Percentiles rank a stretch among this genome's conserved stretches.
Conservation (phyloP, 768 basidiomycete species). For the Atractiella rhizophila region DNA sequence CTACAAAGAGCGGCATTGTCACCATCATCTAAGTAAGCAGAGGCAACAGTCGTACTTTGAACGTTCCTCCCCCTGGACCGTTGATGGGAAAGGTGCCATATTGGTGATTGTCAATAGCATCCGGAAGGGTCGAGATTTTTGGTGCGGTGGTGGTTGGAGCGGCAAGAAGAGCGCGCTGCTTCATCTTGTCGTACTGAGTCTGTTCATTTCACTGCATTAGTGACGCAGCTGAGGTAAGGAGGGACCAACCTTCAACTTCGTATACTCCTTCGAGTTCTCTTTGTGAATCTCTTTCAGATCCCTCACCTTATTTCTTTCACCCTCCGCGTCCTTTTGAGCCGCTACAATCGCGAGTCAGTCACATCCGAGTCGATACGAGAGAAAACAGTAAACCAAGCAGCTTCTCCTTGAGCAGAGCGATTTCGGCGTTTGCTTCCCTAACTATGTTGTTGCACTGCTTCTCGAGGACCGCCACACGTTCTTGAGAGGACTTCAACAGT, state of each 20-base stretch:
- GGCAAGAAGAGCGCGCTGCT: constrained; percentile 8
- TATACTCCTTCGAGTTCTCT: constrained; percentile 16
- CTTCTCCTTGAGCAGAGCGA: neutral
- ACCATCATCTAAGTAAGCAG: too few relatives aligned
- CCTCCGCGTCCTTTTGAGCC: constrained; percentile 11
- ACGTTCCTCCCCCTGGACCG: too few relatives aligned
- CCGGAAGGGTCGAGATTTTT: too few relatives aligned
- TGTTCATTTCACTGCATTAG: too few relatives aligned
- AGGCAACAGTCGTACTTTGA: too few relatives aligned
- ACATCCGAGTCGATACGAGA: neutral
- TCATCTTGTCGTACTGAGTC: constrained; percentile 12
- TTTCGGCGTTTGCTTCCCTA: constrained; percentile 9
- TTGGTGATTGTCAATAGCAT: too few relatives aligned
- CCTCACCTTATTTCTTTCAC: constrained; percentile 10
- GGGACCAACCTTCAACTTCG: constrained; percentile 13
- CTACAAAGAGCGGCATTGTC: too few relatives aligned
- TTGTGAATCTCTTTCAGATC: constrained; percentile 16
- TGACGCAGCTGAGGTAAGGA: neutral
- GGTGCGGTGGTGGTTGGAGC: too few relatives aligned
- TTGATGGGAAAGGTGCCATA: too few relatives aligned
- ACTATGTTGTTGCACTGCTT: constrained; percentile 5
- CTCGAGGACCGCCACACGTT: constrained; percentile 7
- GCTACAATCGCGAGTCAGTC: neutral
- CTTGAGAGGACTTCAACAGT: constrained; percentile 10
- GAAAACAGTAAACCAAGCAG: neutral